Evolutionary conservation across 495 filamentous ascomycete genomes (phyloP).

Genomic region (Penicillium bovifimosum): DNA sequence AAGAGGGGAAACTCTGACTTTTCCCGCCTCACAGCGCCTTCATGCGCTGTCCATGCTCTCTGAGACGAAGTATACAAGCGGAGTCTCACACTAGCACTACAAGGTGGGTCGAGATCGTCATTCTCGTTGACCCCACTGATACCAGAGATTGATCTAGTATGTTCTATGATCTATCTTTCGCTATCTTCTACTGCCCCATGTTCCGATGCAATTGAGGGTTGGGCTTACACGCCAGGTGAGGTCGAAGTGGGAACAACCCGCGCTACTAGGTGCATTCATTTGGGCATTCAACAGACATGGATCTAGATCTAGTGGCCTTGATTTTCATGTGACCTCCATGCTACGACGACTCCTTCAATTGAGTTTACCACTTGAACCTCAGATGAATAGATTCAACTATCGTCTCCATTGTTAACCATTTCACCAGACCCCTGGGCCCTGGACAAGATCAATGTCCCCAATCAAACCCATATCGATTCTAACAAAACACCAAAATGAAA

Average conservation of each 20-base stretch:
- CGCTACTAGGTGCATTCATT: not conserved
- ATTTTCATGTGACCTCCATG: not conserved
- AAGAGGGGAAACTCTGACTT: not conserved
- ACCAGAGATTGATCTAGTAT: not conserved
- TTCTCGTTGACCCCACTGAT: not conserved
- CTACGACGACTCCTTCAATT: not conserved
- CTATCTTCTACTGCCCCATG: not conserved
- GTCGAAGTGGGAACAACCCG: not conserved
- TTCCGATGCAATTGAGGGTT: not conserved
- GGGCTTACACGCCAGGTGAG: not conserved
- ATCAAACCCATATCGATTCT: not conserved
- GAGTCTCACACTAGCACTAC: not conserved
- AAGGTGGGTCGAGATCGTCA: conserved; percentile 5
- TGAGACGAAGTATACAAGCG: not conserved
- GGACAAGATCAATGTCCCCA: not conserved
- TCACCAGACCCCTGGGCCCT: not conserved
- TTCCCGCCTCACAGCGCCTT: not conserved
- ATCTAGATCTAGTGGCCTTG: not conserved
- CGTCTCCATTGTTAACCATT: not conserved
- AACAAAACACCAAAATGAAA: not conserved
- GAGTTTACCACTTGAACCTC: not conserved
- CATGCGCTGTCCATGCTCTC: not conserved
- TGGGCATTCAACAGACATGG: not conserved
- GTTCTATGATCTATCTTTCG: not conserved
- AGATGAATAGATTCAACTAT: not conserved